Evolutionary conservation across 768 basidiomycete species (phyloP).

Genomic region (Crepidotus variabilis): DNA sequence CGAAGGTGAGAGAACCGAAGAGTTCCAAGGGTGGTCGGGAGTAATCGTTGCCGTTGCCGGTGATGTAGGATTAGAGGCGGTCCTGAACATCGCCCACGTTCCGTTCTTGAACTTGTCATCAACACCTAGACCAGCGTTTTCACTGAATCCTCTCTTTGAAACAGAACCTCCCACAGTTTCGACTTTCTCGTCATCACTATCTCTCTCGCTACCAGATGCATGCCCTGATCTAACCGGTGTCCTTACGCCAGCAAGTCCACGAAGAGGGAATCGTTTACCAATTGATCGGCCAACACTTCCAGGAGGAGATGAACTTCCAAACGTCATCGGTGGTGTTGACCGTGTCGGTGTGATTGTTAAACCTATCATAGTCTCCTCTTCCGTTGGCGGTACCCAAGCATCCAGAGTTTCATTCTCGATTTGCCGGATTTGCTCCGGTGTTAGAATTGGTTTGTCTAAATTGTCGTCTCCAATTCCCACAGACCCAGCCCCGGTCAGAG

Average conservation of each 20-base stretch:
- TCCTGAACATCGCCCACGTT: not conserved
- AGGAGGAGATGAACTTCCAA: not conserved
- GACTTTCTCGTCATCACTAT: not conserved
- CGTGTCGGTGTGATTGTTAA: not conserved
- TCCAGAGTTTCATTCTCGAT: constrained; percentile 17
- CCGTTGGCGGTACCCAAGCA: not conserved
- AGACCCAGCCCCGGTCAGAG: not conserved
- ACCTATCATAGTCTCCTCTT: not conserved
- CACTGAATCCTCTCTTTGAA: no score
- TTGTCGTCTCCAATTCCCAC: not conserved
- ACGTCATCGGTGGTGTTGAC: not conserved
- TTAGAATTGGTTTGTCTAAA: constrained; percentile 12
- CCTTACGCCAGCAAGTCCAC: not conserved
- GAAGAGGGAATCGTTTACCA: not conserved
- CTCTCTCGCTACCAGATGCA: not conserved
- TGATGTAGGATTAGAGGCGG: not conserved
- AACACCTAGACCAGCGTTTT: not conserved
- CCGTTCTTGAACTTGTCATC: not conserved
- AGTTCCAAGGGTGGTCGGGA: not conserved
- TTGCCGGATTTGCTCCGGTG: constrained; percentile 14
- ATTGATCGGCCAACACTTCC: not conserved
- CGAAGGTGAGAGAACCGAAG: not conserved
- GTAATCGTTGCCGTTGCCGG: not conserved
- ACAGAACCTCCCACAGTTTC: not conserved
- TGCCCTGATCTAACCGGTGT: not conserved